Evolutionary conservation across 305 asterid species (phyloP), one percentile per base, ranked within the genome.

Genomic region (Fraxinus baroniana): DNA sequence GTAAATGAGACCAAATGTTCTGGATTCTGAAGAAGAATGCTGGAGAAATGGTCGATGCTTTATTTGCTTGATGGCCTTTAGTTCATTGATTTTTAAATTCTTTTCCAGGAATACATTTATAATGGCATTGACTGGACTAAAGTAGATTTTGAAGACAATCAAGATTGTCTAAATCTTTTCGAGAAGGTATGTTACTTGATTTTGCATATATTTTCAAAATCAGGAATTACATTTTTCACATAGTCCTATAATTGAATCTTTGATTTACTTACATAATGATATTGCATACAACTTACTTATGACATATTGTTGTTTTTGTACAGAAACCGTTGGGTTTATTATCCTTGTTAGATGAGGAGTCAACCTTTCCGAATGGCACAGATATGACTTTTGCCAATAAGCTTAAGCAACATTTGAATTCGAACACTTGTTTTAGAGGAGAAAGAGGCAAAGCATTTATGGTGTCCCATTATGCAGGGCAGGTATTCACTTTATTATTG

Each of bases 91-190:
- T 76, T 78, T 78, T 33, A 44, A 39, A 71, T 79, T 73, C 55
- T 76, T 83, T 70, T 91, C 77, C 92, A 95, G 99, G 98, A 95
- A 90, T 95, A 95, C 79, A 88, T 95, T 84, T 97, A 93, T 89
- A 97, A 95, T 84, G 99, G 99, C 83, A 95, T 95, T 91, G 99
- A 94, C 88, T 94, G 98, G 98, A 89, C 95, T 33, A 95, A 85
- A 89, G 97, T 95, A 87, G 98, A 95, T 86, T 95, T 94, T 84
- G 99, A 95, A 79, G 99, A 95, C 90, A 95, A 95, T 86, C 97
- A 95, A 86, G 97, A 93, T 83, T 95, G 98, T 87, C 94, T 95
- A 81, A 92, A 93, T 91, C 93, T 95, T 80, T 95, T 95, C 80
- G 98, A 94, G 90, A 95, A 94, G 99, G 99, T 94, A 84, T 68